These are phyloP conservation scores for Fusarium stilboides DNA, from an alignment of 2,329 filamentous ascomycete genomes.

Conservation along the genomic window DNA sequence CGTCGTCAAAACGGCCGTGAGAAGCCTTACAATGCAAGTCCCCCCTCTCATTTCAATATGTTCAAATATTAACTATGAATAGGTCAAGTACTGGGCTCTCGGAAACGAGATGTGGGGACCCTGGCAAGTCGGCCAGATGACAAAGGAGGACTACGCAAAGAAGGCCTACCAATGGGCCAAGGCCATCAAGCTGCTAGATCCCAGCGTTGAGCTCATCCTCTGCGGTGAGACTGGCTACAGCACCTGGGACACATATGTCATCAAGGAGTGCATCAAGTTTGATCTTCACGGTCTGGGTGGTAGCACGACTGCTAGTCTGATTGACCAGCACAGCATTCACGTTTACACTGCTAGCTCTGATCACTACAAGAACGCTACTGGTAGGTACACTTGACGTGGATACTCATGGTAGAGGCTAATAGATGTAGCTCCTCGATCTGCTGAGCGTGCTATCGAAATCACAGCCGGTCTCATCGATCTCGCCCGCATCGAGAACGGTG, in stretches of 20 bases:
- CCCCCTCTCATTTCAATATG: accelerated
- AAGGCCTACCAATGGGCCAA: constrained; percentile 81
- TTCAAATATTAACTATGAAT: not conserved
- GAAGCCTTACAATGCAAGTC: constrained; percentile 76
- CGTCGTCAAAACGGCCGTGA: constrained; percentile 81
- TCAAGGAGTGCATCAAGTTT: constrained; percentile 75
- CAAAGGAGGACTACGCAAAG: constrained; percentile 78
- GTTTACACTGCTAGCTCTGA: constrained; percentile 77
- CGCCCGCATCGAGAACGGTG: constrained; percentile 77
- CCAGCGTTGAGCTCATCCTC: constrained; percentile 77
- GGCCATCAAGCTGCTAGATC: constrained; percentile 79
- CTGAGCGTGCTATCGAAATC: constrained; percentile 82
- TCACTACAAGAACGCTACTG: constrained; percentile 66
- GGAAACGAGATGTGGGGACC: constrained; percentile 82
- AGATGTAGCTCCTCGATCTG: constrained; percentile 71
- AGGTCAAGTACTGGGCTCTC: constrained; percentile 87
- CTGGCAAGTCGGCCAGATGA: constrained; percentile 78
- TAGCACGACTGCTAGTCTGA: constrained; percentile 60
- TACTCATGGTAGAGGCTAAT: not conserved
- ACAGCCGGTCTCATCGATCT: constrained; percentile 79
- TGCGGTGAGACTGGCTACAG: constrained; percentile 80
- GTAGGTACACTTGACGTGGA: constrained; percentile 9
- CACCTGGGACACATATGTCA: constrained; percentile 80
- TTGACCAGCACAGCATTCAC: constrained; percentile 88
- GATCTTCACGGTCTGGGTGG: constrained; percentile 54